Conservation (phyloP, 148 eudicot species). For the Nyssa sinensis region DNA sequence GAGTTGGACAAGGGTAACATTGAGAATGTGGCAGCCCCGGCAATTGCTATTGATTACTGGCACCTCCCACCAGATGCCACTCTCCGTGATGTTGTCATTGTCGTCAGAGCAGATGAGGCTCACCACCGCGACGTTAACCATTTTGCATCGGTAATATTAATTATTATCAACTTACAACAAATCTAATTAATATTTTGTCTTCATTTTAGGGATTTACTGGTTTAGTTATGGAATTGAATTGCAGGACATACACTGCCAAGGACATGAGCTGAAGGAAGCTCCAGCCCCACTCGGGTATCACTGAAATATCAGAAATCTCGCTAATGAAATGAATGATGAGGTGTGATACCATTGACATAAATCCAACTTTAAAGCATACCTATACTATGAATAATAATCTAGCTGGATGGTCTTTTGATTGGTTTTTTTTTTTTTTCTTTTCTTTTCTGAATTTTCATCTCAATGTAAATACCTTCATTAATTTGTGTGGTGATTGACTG, state of each 20-base stretch:
- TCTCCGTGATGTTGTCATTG: conserved; percentile 1
- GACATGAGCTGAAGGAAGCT: conserved; percentile 11
- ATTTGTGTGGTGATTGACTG: too few species aligned
- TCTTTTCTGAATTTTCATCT: too few species aligned
- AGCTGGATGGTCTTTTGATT: too few species aligned
- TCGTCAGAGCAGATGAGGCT: background rate
- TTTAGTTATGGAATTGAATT: background rate
- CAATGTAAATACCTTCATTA: too few species aligned
- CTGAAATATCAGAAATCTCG: background rate
- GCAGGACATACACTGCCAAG: conserved; percentile 14
- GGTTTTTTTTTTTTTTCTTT: background rate
- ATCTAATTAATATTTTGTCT: background rate
- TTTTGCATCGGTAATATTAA: conserved; percentile 7
- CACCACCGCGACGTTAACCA: conserved; percentile 12
- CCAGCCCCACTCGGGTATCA: conserved; percentile 15
- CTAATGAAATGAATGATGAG: background rate
- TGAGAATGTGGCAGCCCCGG: conserved; percentile 10
- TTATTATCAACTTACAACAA: background rate
- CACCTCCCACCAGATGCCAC: background rate
- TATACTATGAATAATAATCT: background rate
- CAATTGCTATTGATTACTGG: conserved; percentile 10
- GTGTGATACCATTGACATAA: background rate
- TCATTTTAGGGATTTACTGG: background rate
- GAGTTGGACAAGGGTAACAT: background rate
- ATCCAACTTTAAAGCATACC: background rate